Evolutionary conservation across 108 stramenopile species (phyloP).

Genomic region (Skeletonema tropicum): DNA sequence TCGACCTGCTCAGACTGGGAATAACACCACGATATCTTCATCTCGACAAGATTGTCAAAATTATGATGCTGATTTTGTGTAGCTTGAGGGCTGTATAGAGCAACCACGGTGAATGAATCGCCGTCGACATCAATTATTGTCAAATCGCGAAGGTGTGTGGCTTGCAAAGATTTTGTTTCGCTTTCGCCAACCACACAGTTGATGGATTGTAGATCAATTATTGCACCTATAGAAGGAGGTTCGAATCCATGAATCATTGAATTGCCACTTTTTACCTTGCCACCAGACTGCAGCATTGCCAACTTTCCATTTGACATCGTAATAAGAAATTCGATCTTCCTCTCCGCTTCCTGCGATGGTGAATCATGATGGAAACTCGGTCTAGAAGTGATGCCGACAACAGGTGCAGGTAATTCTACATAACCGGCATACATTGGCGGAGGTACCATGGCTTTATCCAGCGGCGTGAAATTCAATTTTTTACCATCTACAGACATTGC

Average conservation of each 20-base stretch:
- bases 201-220: constrained; percentile 13
- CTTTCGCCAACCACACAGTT: not conserved
- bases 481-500: constrained; percentile 76
- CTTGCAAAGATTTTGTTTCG: constrained; percentile 5
- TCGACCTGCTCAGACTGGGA: constrained; percentile 16
- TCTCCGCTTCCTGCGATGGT: not conserved
- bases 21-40: constrained; percentile 36
- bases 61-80: constrained; percentile 9
- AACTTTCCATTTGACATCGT: constrained; percentile 57
- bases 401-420: constrained; percentile 56
- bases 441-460: constrained; percentile 79
- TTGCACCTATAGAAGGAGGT: constrained; percentile 30
- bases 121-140: constrained; percentile 37
- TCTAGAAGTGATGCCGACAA: constrained; percentile 44
- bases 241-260: constrained; percentile 32
- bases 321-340: constrained; percentile 28
- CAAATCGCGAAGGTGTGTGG: constrained; percentile 31
- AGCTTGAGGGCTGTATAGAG: constrained; percentile 20
- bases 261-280: not conserved
- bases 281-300: constrained; percentile 33
- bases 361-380: constrained; percentile 38
- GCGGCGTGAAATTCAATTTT: constrained; percentile 71
- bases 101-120: constrained; percentile 34
- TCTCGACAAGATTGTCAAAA: constrained; percentile 59
- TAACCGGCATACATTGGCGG: constrained; percentile 85